Evolutionary conservation across 106 monocot species (phyloP), one percentile per base, ranked within the genome.

Genomic region (Apostasia shenzhenica): DNA sequence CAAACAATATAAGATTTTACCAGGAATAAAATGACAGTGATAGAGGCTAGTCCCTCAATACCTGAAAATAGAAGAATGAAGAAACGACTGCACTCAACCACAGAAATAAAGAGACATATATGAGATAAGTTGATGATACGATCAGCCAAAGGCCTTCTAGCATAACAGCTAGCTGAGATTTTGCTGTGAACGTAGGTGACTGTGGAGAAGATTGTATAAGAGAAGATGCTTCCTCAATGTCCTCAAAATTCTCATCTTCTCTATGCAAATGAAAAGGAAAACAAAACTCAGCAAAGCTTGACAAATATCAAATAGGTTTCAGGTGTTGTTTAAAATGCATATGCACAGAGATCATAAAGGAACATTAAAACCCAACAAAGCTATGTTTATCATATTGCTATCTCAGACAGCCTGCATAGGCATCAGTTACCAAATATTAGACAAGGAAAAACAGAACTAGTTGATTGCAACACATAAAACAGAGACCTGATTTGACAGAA

Each of bases 61-160:
- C 95, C 95, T 97, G 95, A 71, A 97, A 92, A 63, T 97, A 97
- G 48, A 97, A 97, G 82, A 89, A 84, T 51, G 95, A 97, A n/a
- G 92, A 92, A n/a, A 97, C 78, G 63, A 89, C 86, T 63, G 95
- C 95, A 82, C 89, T 84, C 60, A 97, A 81, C 84, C 92, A 92
- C 13, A 97, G 69, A 75, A 97, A 97, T 43, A 86, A 55, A 52
- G 95, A 89, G 12, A 97, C 84, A 63, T 63, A 82, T 42, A 89
- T 57, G 58, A 97, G 86, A 74, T 97, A 97, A 14, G 80, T 75
- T 72, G 95, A 97, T 57, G 82, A 84, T 38, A 89, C 43, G 63
- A 97, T 89, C 72, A 97, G 77, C 78, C 84, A 79, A 7, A 97
- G 12, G 45, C 95, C 95, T 77, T 97, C 95, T 62, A 97, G 77